Evolutionary conservation across 805 yeast genomes (phyloP).

Genomic region (Metschnikowia koreensis): DNA sequence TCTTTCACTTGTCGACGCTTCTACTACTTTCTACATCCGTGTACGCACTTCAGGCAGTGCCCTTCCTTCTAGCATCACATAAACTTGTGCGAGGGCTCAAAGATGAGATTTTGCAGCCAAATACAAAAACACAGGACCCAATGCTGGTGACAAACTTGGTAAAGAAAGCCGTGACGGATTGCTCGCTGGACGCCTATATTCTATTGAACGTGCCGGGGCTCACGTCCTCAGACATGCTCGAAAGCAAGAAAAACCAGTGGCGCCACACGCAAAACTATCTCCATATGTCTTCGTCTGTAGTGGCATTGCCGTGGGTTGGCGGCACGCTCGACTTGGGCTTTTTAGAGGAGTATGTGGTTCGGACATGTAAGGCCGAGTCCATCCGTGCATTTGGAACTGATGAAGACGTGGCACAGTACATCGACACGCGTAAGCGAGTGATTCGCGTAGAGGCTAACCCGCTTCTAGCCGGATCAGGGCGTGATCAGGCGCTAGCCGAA

Average conservation of each 20-base stretch:
- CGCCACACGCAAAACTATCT: slow-evolving; percentile 50
- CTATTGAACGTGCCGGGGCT: slow-evolving; percentile 42
- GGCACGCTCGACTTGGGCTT: slow-evolving; percentile 42
- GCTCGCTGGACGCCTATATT: slow-evolving; percentile 39
- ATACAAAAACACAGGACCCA: slow-evolving; percentile 22
- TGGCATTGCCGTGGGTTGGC: slow-evolving; percentile 54
- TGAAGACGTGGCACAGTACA: slow-evolving; percentile 51
- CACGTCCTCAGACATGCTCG: slow-evolving; percentile 27
- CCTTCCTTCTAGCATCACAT: slow-evolving; percentile 41
- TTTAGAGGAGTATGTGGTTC: slow-evolving; percentile 41
- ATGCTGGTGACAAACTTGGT: slow-evolving; percentile 32
- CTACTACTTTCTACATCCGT: slow-evolving; percentile 1
- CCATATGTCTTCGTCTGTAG: slow-evolving; percentile 56
- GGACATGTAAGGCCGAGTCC: slow-evolving; percentile 52
- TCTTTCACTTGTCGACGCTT: background rate
- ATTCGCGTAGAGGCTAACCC: slow-evolving; percentile 56
- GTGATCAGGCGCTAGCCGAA: slow-evolving; percentile 30
- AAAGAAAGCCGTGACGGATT: slow-evolving; percentile 36
- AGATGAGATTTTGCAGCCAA: slow-evolving; percentile 21
- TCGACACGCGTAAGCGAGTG: slow-evolving; percentile 62
- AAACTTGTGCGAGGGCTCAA: slow-evolving; percentile 33
- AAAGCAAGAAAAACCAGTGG: slow-evolving; percentile 38
- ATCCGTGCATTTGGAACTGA: slow-evolving; percentile 41
- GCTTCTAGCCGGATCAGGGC: slow-evolving; percentile 30
- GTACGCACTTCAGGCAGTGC: slow-evolving; percentile 23